These are phyloP conservation scores for Pleurotus platypus DNA, from an alignment of 768 basidiomycete species.

Conservation along the genomic window DNA sequence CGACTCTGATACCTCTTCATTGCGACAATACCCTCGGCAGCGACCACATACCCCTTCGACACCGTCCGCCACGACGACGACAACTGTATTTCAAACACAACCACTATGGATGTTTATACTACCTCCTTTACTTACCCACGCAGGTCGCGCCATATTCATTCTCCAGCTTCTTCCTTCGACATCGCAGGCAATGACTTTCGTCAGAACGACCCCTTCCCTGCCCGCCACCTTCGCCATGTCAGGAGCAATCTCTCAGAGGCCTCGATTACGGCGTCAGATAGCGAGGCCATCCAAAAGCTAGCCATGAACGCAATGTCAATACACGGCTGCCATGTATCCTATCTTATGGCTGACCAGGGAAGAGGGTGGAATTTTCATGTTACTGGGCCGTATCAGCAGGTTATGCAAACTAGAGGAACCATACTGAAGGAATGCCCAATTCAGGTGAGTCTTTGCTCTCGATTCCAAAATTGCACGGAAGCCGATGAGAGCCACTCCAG, in stretches of 20 bases:
- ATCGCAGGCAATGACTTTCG: conserved; percentile 48
- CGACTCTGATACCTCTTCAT: conserved; percentile 46
- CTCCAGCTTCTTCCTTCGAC: conserved; percentile 62
- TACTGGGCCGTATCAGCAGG: conserved; percentile 88
- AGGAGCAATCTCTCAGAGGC: conserved; percentile 31
- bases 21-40: conserved; percentile 50
- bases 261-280: conserved; percentile 44
- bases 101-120: conserved; percentile 89
- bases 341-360: conserved; percentile 67
- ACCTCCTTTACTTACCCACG: conserved; percentile 92
- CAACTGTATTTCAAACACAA: conserved; percentile 14
- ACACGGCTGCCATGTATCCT: conserved; percentile 83
- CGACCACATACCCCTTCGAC: conserved; percentile 29
- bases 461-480: no score
- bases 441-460: conserved; percentile 45
- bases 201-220: conserved; percentile 25
- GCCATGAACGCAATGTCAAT: conserved; percentile 74
- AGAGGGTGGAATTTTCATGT: conserved; percentile 87
- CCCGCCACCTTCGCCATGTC: conserved; percentile 37
- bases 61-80: neutral
- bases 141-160: conserved; percentile 67
- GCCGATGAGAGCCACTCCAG: conserved; percentile 29
- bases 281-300: conserved; percentile 70
- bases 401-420: conserved; percentile 85
- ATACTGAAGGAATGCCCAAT: conserved; percentile 88